Base-by-base conservation (phyloP, 2,329 filamentous ascomycete species). In the Nemania serpens region DNA sequence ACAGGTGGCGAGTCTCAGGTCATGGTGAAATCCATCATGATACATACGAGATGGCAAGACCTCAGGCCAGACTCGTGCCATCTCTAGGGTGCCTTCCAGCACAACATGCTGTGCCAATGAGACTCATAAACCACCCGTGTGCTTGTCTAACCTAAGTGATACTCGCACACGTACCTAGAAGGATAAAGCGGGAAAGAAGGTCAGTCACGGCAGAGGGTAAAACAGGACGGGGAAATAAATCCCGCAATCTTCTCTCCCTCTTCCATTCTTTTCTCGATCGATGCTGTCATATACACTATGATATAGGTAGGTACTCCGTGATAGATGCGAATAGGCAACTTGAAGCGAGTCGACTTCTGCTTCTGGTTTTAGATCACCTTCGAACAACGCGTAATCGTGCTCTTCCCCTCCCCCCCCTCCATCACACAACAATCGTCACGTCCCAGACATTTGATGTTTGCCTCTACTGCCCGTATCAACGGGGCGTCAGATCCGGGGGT, bases 261-360 rank as follows among this genome's bases (percentile, higher is more conserved):
- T 46, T 41, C 25, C 17, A 5, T 25, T n/a, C 39, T 37, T 17
- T 39, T 51, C 25, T 17, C 3, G 25, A 48, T 36, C 18, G 22
- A 49, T 15, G 22, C 33, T 25, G 18, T 45, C 15, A 20, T 45
- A 25, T 29, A n/a, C n/a, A n/a, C n/a, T n/a, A 29, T 29, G 25
- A 29, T 29, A 29, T 3, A 29, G 25, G 25, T 5, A 39, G 36
- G 13, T 58, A 34, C 41, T 48, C 33, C 20, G n/a, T 25, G 33
- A 13, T n/a, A 13, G 45, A 11, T 12, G n/a, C 34, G 49, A 46
- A n/a, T 7, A 34, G 46, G 46, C 25, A 55, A 45, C 29, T 39
- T 18, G 20, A 50, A 41, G 43, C 51, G 46, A 47, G 52, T 39
- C 39, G 47, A 20, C 39, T 15, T n/a, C 36, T 39, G n/a, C n/a